These are phyloP conservation scores for Komagataella mondaviorum DNA, from an alignment of 805 yeast genomes.

Conservation along the genomic window DNA sequence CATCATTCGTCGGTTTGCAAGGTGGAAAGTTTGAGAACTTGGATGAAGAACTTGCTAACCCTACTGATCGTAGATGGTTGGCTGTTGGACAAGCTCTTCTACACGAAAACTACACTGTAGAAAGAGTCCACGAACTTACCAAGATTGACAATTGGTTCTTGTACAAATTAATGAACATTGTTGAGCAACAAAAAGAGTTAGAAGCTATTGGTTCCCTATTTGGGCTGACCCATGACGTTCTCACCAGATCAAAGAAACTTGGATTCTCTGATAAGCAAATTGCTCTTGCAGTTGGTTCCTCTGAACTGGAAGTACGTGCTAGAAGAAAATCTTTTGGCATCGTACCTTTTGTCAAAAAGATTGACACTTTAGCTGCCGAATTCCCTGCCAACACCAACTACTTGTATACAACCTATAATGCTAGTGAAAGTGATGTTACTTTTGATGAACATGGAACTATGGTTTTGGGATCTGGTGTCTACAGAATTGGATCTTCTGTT, in stretches of 20 bases:
- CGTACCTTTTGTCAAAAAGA: conserved; percentile 88
- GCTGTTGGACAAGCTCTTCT: conserved; percentile 96
- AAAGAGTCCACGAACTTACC: conserved; percentile 79
- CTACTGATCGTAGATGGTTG: conserved; percentile 94
- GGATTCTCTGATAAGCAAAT: conserved; percentile 96
- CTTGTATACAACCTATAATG: conserved; percentile 92
- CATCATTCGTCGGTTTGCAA: conserved; percentile 82
- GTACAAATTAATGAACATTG: conserved; percentile 85
- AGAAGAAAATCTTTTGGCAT: conserved; percentile 71
- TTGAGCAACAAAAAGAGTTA: conserved; percentile 72
- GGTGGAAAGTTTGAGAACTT: conserved; percentile 68
- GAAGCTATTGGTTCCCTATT: conserved; percentile 48
- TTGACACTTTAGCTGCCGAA: conserved; percentile 96
- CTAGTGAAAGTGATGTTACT: conserved; percentile 67
- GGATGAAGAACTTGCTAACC: conserved; percentile 67
- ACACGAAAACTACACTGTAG: conserved; percentile 85
- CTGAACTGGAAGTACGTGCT: conserved; percentile 73
- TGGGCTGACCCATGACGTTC: conserved; percentile 52
- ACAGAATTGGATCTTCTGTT: conserved; percentile 96
- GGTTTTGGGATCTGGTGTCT: conserved; percentile 98
- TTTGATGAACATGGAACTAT: conserved; percentile 86
- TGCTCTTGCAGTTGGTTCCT: conserved; percentile 56
- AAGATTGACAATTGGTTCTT: conserved; percentile 96
- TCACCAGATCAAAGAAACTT: conserved; percentile 74
- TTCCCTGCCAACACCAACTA: conserved; percentile 97